A percentile compares a stretch with the other conserved stretches of the same genome.
phyloP scores from a whole-genome alignment of 2,329 filamentous ascomycete species.

The Penicillium olsonii region DNA sequence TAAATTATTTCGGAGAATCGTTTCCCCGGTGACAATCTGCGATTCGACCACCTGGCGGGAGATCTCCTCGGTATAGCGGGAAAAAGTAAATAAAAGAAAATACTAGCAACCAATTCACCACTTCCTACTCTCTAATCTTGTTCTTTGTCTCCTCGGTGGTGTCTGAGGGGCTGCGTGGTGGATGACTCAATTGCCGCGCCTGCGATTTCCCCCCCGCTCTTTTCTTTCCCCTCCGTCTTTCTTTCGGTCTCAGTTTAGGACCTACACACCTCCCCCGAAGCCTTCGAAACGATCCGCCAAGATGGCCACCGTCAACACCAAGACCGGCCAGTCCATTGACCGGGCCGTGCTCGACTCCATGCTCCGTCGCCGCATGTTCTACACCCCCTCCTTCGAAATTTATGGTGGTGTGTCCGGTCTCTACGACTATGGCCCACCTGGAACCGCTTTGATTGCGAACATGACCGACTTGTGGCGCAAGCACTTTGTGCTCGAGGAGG shows the following conservation, averaged over 20 bases:
- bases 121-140: slow-evolving; percentile 8
- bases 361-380: slow-evolving; percentile 86
- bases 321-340: slow-evolving; percentile 88
- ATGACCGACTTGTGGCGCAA: slow-evolving; percentile 88
- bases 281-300: slow-evolving; percentile 37
- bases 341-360: slow-evolving; percentile 78
- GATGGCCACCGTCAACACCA: slow-evolving; percentile 70
- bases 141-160: slow-evolving; percentile 21
- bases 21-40: slow-evolving; percentile 24
- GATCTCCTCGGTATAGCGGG: slow-evolving; percentile 11
- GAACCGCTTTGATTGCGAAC: slow-evolving; percentile 82
- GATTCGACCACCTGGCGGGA: slow-evolving; percentile 10
- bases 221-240: slow-evolving; percentile 38
- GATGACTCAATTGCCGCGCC: slow-evolving; percentile 43
- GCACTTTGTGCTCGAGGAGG: slow-evolving; percentile 89
- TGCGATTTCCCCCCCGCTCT: slow-evolving; percentile 34
- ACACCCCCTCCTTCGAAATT: slow-evolving; percentile 93
- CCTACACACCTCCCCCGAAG: slow-evolving; percentile 43
- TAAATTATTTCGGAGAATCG: slow-evolving; percentile 32
- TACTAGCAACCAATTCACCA: slow-evolving; percentile 10
- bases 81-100: slow-evolving; percentile 11
- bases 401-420: slow-evolving; percentile 87
- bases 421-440: slow-evolving; percentile 91
- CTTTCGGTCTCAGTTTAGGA: slow-evolving; percentile 34
- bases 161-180: slow-evolving; percentile 29